Evolutionary conservation across 2,329 filamentous ascomycete species (phyloP).

Genomic region (Xylaria sp.): DNA sequence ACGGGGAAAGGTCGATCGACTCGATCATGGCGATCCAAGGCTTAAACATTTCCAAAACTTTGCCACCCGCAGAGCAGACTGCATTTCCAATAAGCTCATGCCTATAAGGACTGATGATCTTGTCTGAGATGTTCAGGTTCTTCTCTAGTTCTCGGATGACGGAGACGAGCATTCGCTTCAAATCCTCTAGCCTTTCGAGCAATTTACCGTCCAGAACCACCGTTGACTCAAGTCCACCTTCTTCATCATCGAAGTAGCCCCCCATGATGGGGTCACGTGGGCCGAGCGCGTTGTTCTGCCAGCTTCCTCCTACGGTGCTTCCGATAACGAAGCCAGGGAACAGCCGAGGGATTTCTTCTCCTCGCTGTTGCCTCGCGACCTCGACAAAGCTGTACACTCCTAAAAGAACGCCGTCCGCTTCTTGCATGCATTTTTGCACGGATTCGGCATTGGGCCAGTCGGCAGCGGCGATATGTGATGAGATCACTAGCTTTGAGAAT

Average conservation of each 20-base stretch:
- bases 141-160: slow-evolving; percentile 90
- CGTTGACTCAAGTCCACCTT: slow-evolving; percentile 76
- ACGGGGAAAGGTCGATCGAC: slow-evolving; percentile 85
- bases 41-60: slow-evolving; percentile 87
- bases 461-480: slow-evolving; percentile 94
- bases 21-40: slow-evolving; percentile 91
- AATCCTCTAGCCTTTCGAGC: slow-evolving; percentile 84
- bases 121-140: slow-evolving; percentile 79
- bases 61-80: slow-evolving; percentile 80
- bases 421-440: slow-evolving; percentile 92
- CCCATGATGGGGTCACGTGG: slow-evolving; percentile 78
- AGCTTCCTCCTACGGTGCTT: slow-evolving; percentile 84
- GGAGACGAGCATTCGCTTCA: slow-evolving; percentile 85
- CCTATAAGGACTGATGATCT: slow-evolving; percentile 79
- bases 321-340: slow-evolving; percentile 93
- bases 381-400: slow-evolving; percentile 97
- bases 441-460: slow-evolving; percentile 96
- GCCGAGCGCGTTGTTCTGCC: slow-evolving; percentile 77
- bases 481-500: slow-evolving; percentile 98
- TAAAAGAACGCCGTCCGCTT: slow-evolving; percentile 94
- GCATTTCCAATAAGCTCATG: slow-evolving; percentile 85
- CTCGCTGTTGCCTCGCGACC: slow-evolving; percentile 90
- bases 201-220: slow-evolving; percentile 79
- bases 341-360: slow-evolving; percentile 91
- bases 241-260: slow-evolving; percentile 86